Base-by-base conservation (phyloP, 805 yeast genomes). In the Lachancea lanzarotensis region DNA sequence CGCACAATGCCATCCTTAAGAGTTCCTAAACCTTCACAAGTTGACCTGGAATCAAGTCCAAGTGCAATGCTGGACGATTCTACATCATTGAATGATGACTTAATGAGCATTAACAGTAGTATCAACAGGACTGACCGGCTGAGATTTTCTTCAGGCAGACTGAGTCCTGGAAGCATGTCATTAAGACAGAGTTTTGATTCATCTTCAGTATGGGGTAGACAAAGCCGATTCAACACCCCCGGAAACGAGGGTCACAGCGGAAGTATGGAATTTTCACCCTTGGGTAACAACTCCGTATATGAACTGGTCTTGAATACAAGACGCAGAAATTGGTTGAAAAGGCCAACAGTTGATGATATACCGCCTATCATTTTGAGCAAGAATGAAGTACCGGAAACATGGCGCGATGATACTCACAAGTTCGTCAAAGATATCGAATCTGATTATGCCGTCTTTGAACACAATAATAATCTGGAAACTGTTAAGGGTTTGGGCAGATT, bases 311-410 rank as follows among this genome's bases (percentile, higher is more conserved):
- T 65, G 67, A 65, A 65, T 35, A 65, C 68, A 9, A 55, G 67
- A 47, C 53, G 64, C 27, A 65, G 55, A 36, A 56, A 61, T 44
- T 65, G 69, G 69, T 46, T 83, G 20, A 69, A 69, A 34, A 74
- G 78, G 7, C 98, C 98, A 0, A 82, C 96, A 0, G 70, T 76
- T 1, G 73, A 74, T 40, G 98, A 93, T 56, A 91, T 91, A 10
- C 96, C 97, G 0, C 88, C 82, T 19, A 82, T 88, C 10, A 79
- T 75, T 39, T 68, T 91, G 33, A 68, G 82, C 3, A 77, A 76
- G 38, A 56, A 57, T 40, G 55, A 51, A 27, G 59, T 81, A 3
- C 69, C 69, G 17, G 71, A 68, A 40, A 71, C 74, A 6, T 63
- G 74, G 47, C 66, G 70, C 34, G 59, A 66, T 1, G 68, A 65